Base-by-base conservation (phyloP, 805 yeast genomes). In the Candida patagonica region DNA sequence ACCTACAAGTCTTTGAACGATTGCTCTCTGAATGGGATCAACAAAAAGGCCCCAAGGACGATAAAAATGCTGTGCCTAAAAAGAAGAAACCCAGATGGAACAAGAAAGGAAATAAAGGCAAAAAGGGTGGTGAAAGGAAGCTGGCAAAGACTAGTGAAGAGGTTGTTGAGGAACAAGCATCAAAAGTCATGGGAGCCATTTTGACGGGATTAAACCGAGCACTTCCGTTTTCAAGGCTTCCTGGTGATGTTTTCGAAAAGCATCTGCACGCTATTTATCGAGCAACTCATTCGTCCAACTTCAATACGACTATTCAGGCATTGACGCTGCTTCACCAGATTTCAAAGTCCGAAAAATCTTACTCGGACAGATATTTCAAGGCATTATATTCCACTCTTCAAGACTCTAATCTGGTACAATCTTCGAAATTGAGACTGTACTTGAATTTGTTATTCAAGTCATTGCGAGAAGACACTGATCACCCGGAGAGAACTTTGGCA, bases 151-250 rank as follows among this genome's bases (percentile, higher is more conserved):
- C 59, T 20, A 46, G 46, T 4, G 53, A 44, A 26, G 63, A 53
- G 22, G 53, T 55, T 10, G 59, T 58, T 38, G 67, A 86, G 54
- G 97, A 92, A 57, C 84, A 80, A 52, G 82, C 79, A 53, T 72
- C 94, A 32, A 84, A 83, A 53, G 63, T 89, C 51, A 85, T 89
- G 52, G 78, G 95, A 22, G 96, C 96, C 12, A 71, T 92, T 42
- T 72, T 92, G 49, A 86, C 98, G 1, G 98, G 98, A 50, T 73
- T 92, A 43, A 92, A 92, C 59, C 82, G 98, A 63, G 88, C 97
- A 0, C 89, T 85, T 70, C 97, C 97, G 41, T 92, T 84, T 58
- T 78, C 95, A 2, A 71, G 76, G 47, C 66, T 92, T 40, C 71
- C 76, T 27, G 78, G 80, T 22, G 73, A 74, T 5, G 85, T 80